These are phyloP conservation scores for Fusarium sp. DNA, from an alignment of 2,329 filamentous ascomycete genomes.

Conservation along the genomic window DNA sequence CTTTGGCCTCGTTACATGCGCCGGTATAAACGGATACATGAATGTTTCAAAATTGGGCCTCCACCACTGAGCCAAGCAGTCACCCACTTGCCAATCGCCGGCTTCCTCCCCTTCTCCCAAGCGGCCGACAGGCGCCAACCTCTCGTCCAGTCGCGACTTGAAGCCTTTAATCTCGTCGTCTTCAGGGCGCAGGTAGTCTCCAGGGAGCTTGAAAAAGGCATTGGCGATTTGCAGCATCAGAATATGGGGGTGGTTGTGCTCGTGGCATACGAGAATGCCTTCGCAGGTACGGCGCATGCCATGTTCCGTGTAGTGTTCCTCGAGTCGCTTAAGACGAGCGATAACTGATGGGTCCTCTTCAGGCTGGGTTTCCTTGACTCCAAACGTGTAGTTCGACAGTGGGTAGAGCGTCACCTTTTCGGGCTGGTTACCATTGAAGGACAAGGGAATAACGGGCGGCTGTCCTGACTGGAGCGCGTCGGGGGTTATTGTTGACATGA, in stretches of 20 bases:
- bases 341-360: constrained; percentile 98
- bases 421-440: constrained; percentile 91
- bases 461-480: constrained; percentile 81
- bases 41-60: constrained; percentile 99
- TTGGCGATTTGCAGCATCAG: constrained; percentile 99
- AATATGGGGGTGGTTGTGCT: constrained; percentile 99
- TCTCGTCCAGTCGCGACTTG: constrained; percentile 91
- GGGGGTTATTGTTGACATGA: constrained; percentile 87
- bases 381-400: constrained; percentile 98
- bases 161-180: constrained; percentile 96
- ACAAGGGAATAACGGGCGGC: constrained; percentile 81
- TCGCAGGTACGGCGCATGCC: constrained; percentile 98
- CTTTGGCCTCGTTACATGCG: constrained; percentile 95
- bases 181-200: constrained; percentile 90
- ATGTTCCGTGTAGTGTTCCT: constrained; percentile 91
- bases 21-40: constrained; percentile 98
- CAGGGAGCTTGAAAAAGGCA: constrained; percentile 98
- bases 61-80: constrained; percentile 98
- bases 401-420: constrained; percentile 91
- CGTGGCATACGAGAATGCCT: constrained; percentile 96
- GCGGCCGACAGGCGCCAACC: constrained; percentile 90
- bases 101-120: constrained; percentile 89
- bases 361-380: constrained; percentile 97
- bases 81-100: constrained; percentile 89
- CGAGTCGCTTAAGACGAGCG: constrained; percentile 90